These are phyloP conservation scores for Aspergillus ochraceoroseus DNA, from an alignment of 2,329 filamentous ascomycete genomes.

Conservation along the genomic window DNA sequence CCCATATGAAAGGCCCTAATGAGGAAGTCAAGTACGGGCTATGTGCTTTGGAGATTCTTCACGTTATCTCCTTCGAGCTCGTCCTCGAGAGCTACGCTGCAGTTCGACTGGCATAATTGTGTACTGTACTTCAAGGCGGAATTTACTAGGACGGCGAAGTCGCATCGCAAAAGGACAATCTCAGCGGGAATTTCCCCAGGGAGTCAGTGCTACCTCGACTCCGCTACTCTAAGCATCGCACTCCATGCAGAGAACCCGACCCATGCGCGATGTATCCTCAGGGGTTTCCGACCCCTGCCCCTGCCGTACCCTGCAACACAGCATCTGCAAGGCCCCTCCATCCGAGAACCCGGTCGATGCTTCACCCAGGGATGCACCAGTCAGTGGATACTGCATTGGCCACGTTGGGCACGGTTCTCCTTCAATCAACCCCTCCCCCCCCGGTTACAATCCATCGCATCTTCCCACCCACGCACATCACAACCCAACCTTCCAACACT, in stretches of 20 bases:
- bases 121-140: slow-evolving; percentile 14
- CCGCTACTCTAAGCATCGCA: slow-evolving; percentile 16
- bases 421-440: neutral
- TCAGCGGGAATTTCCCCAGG: slow-evolving; percentile 8
- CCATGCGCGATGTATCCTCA: slow-evolving; percentile 11
- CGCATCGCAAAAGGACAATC: slow-evolving; percentile 12
- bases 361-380: slow-evolving; percentile 17
- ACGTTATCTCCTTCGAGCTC: too few relatives aligned
- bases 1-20: too few relatives aligned
- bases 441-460: slow-evolving; percentile 10
- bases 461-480: too few relatives aligned
- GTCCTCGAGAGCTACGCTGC: too few relatives aligned
- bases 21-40: too few relatives aligned
- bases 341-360: slow-evolving; percentile 3
- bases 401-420: slow-evolving; percentile 5
- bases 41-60: too few relatives aligned
- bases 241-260: slow-evolving; percentile 10
- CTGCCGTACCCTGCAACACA: slow-evolving; percentile 3
- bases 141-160: slow-evolving; percentile 15
- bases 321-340: neutral
- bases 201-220: slow-evolving; percentile 21
- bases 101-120: too few relatives aligned
- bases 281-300: slow-evolving; percentile 18
- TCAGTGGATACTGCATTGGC: slow-evolving; percentile 21
- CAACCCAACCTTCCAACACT: too few relatives aligned